Evolutionary conservation across 306 rosid genomes (phyloP).

Genomic region (Rosa lucieae): DNA sequence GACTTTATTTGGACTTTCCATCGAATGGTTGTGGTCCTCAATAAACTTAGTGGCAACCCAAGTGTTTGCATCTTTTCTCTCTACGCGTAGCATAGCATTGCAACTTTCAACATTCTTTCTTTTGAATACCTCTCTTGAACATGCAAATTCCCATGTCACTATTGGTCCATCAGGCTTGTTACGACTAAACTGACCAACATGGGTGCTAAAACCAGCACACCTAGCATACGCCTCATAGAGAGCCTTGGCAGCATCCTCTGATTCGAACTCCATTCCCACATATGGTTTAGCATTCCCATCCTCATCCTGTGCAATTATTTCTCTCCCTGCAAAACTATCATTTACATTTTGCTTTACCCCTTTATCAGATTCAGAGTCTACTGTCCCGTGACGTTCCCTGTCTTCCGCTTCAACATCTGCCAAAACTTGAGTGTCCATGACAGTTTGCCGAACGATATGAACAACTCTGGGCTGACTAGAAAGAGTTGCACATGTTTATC

Average conservation of each 20-base stretch:
- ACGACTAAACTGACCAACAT: slow-evolving; percentile 68
- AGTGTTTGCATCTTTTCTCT: slow-evolving; percentile 49
- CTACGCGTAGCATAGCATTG: slow-evolving; percentile 71
- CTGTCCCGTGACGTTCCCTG: slow-evolving; percentile 31
- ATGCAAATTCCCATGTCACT: slow-evolving; percentile 66
- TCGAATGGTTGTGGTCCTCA: slow-evolving; percentile 76
- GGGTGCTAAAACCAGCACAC: slow-evolving; percentile 56
- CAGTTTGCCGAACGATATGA: slow-evolving; percentile 13
- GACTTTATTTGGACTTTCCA: slow-evolving; percentile 49
- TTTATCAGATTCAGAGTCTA: slow-evolving; percentile 32
- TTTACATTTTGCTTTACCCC: slow-evolving; percentile 27
- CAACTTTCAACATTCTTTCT: slow-evolving; percentile 72
- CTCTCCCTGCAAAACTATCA: slow-evolving; percentile 39
- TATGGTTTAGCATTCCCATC: slow-evolving; percentile 49
- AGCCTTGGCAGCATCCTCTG: slow-evolving; percentile 65
- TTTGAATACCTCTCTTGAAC: slow-evolving; percentile 67
- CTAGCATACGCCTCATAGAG: slow-evolving; percentile 64
- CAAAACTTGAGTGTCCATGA: slow-evolving; percentile 49
- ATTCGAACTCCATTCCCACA: slow-evolving; percentile 65
- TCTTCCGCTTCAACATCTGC: slow-evolving; percentile 41
- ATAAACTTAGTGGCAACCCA: slow-evolving; percentile 71
- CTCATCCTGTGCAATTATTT: slow-evolving; percentile 36
- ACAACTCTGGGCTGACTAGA: slow-evolving; percentile 32
- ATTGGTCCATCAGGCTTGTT: slow-evolving; percentile 76
- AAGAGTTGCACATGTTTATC: slow-evolving; percentile 25